A percentile compares a stretch with the other conserved stretches of the same genome.
These are phyloP conservation scores for Aspergillus piperis DNA, from an alignment of 2,329 filamentous ascomycete genomes.

Conservation along the genomic window DNA sequence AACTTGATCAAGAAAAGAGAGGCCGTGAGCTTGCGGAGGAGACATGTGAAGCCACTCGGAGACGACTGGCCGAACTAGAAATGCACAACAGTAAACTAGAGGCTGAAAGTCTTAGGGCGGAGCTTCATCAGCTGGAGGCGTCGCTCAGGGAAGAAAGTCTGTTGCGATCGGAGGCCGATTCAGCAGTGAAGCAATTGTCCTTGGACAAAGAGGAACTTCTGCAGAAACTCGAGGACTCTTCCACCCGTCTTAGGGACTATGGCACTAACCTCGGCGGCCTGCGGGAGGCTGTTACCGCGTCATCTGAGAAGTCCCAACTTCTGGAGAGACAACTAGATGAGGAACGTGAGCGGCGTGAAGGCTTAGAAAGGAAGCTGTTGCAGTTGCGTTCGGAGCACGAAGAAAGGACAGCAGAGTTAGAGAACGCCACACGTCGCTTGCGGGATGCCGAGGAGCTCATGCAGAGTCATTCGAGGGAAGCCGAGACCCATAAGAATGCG, in stretches of 20 bases:
- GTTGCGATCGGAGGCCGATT: slow-evolving; percentile 72
- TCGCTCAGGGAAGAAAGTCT: slow-evolving; percentile 78
- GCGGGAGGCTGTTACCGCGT: slow-evolving; percentile 74
- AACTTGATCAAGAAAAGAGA: slow-evolving; percentile 78
- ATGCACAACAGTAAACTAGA: slow-evolving; percentile 80
- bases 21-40: slow-evolving; percentile 86
- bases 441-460: slow-evolving; percentile 85
- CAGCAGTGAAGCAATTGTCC: slow-evolving; percentile 71
- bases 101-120: slow-evolving; percentile 79
- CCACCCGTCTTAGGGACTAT: slow-evolving; percentile 69
- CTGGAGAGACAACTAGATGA: slow-evolving; percentile 78
- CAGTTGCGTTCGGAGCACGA: slow-evolving; percentile 83
- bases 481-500: slow-evolving; percentile 77
- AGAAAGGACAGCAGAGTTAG: slow-evolving; percentile 73
- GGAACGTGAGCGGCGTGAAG: slow-evolving; percentile 74
- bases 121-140: slow-evolving; percentile 78
- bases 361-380: slow-evolving; percentile 72
- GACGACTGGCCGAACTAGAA: slow-evolving; percentile 81
- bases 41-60: slow-evolving; percentile 77
- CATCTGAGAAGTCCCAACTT: slow-evolving; percentile 71
- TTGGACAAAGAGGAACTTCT: slow-evolving; percentile 83
- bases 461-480: slow-evolving; percentile 84
- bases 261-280: slow-evolving; percentile 71
- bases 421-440: slow-evolving; percentile 70
- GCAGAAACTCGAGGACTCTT: slow-evolving; percentile 66